Percentiles rank a stretch among this genome's conserved stretches.
Conservation (phyloP, 1,139 yeast species). For the Wickerhamiella pararugosa region DNA sequence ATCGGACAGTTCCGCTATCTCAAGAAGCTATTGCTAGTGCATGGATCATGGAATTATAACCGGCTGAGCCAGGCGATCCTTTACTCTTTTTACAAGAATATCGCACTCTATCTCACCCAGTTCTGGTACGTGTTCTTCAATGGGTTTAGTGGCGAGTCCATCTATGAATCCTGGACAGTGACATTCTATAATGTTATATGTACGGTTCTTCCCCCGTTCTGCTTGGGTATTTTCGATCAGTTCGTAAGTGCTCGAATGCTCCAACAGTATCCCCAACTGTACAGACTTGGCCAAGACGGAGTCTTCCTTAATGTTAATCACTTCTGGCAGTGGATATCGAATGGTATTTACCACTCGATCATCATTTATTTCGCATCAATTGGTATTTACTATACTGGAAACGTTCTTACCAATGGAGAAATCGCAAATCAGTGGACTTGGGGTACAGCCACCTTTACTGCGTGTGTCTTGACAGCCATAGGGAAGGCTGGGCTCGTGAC, state of each 20-base stretch:
- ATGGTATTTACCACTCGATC: conserved; percentile 91
- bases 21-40: conserved; percentile 71
- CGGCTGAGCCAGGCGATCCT: conserved; percentile 83
- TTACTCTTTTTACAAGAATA: conserved; percentile 90
- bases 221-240: conserved; percentile 92
- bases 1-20: conserved; percentile 90
- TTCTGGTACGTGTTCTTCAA: conserved; percentile 93
- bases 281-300: conserved; percentile 78
- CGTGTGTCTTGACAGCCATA: conserved; percentile 75
- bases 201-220: conserved; percentile 91
- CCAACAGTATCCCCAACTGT: conserved; percentile 84
- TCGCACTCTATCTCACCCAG: conserved; percentile 91
- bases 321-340: conserved; percentile 95
- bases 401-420: conserved; percentile 50
- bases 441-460: conserved; percentile 84
- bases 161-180: conserved; percentile 95
- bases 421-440: conserved; percentile 88
- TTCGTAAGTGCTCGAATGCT: conserved; percentile 81
- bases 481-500: conserved; percentile 92
- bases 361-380: conserved; percentile 62
- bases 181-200: conserved; percentile 93
- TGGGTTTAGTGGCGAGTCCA: conserved; percentile 89
- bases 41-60: conserved; percentile 97
- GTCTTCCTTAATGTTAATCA: conserved; percentile 79
- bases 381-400: conserved; percentile 55